Percentiles rank a stretch among this genome's conserved stretches.
These are phyloP conservation scores for Fusarium albidum DNA, from an alignment of 2,329 filamentous ascomycete species.

Conservation along the genomic window DNA sequence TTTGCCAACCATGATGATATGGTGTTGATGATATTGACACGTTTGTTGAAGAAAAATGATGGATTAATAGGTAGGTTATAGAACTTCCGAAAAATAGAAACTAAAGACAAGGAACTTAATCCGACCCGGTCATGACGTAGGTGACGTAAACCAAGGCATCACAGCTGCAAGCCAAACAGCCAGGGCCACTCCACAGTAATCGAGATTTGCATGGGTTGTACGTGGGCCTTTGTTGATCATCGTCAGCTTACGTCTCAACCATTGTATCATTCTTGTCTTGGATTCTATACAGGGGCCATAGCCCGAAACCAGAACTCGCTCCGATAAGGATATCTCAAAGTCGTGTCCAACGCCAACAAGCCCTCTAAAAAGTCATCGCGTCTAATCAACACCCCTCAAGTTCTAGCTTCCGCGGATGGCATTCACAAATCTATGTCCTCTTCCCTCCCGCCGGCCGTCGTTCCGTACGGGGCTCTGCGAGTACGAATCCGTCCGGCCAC, in stretches of 20 bases:
- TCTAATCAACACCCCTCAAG: slow-evolving; percentile 10
- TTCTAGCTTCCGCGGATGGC: slow-evolving; percentile 40
- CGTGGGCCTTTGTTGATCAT: too few relatives aligned
- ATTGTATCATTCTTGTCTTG: slow-evolving; percentile 8
- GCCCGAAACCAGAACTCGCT: slow-evolving; percentile 20
- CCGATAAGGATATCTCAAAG: slow-evolving; percentile 28
- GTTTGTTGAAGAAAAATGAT: background rate
- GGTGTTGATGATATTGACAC: background rate
- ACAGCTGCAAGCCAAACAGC: too few relatives aligned
- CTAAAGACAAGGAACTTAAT: too few relatives aligned
- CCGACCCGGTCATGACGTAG: slow-evolving; percentile 22
- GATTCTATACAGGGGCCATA: slow-evolving; percentile 18
- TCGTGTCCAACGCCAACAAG: slow-evolving; percentile 25
- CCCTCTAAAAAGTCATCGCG: slow-evolving; percentile 6
- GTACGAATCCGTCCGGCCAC: slow-evolving; percentile 34
- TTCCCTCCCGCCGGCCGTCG: slow-evolving; percentile 41
- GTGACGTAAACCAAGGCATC: slow-evolving; percentile 27
- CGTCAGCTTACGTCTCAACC: too few relatives aligned
- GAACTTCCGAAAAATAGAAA: too few relatives aligned
- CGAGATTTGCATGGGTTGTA: too few relatives aligned
- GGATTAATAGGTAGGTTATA: background rate
- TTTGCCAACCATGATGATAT: slow-evolving; percentile 40
- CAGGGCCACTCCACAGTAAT: too few relatives aligned
- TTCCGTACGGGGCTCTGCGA: slow-evolving; percentile 33
- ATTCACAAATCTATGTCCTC: slow-evolving; percentile 44